Evolutionary conservation across 805 yeast species (phyloP), one percentile per base, ranked within the genome.

Genomic region (Huiozyma sinensis): DNA sequence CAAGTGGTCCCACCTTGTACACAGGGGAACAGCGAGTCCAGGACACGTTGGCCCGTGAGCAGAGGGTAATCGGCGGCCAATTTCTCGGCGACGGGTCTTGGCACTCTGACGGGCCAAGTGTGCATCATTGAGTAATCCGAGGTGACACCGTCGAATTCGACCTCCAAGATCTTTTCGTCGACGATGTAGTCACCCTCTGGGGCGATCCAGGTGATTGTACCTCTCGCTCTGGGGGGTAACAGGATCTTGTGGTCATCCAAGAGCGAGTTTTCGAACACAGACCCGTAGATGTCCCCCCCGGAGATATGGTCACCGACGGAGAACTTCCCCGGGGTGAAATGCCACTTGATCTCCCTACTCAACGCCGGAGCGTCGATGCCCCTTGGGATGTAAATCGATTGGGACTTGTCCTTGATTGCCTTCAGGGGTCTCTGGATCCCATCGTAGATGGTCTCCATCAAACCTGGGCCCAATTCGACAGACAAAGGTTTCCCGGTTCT

Each of bases 1-100:
- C 98, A 94, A 33, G 99, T 92, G 35, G 99, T 92, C 73, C 99
- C 99, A 72, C 99, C 99, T 74, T 92, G 98, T 57, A 92, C 99
- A 79, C 95, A 84, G 40, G 99, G 99, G 77, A 92, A 92, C 52
- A 92, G 76, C 30, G 98, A 82, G 69, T 92, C 99, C 66, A 92
- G 75, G 42, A 92, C 99, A 76, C 99, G 85, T 74, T 92, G 99
- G 60, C 99, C 99, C 13, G 99, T 92, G 58, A 92, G 76, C 56
- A 92, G 75, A 42, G 99, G 99, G 67, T 83, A 78, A 68, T 90
- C 92, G 37, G 98, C 97, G 48, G 95, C 71, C 50, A 87, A 70
- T 65, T 90, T 88, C 67, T 88, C 94, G 42, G 97, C 83, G 40
- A 90, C 97, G 12, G 99, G 98, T 71, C 99, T 83, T 57, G 99